Percentiles rank a stretch among this genome's conserved stretches.
Evolutionary conservation across 2,329 filamentous ascomycete genomes (phyloP).

Genomic region (Cytospora leucostoma): DNA sequence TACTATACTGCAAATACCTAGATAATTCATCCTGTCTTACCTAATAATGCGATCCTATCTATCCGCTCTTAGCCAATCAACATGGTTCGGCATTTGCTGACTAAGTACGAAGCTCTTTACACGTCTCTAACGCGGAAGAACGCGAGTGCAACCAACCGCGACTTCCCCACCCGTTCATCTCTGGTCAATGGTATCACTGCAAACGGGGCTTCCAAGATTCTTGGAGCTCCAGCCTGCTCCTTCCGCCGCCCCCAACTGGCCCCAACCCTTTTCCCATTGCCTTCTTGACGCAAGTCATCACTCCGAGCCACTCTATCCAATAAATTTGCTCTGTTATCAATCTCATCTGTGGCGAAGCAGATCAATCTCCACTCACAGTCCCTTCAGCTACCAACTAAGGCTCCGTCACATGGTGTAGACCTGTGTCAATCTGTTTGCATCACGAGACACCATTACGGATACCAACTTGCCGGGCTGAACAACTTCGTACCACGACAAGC

Average conservation of each 20-base stretch:
- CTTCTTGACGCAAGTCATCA: conserved; percentile 1
- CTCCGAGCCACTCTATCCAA: too few relatives aligned
- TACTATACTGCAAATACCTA: neutral
- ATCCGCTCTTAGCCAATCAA: conserved; percentile 14
- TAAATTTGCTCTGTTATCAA: neutral
- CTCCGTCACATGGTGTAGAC: conserved; percentile 11
- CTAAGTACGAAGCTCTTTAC: conserved; percentile 15
- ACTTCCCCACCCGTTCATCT: conserved; percentile 18
- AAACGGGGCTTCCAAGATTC: conserved; percentile 8
- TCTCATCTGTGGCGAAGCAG: conserved; percentile 1
- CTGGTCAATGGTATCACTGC: conserved; percentile 5
- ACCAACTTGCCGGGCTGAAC: conserved; percentile 7
- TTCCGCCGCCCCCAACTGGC: conserved; percentile 12
- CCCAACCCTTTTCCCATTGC: conserved; percentile 19
- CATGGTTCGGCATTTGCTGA: conserved; percentile 9
- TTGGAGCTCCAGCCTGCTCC: conserved; percentile 17
- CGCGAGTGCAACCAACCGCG: conserved; percentile 23
- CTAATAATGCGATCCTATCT: neutral
- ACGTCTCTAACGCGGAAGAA: conserved; percentile 25
- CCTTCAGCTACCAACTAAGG: conserved; percentile 4
- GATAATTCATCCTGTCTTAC: neutral
- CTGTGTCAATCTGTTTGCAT: conserved; percentile 7
- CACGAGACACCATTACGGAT: conserved; percentile 19
- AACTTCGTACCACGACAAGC: conserved; percentile 15
- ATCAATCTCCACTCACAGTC: conserved; percentile 28